Evolutionary conservation across 345 rosid genomes (phyloP).

Genomic region (Dovyalis caffra): DNA sequence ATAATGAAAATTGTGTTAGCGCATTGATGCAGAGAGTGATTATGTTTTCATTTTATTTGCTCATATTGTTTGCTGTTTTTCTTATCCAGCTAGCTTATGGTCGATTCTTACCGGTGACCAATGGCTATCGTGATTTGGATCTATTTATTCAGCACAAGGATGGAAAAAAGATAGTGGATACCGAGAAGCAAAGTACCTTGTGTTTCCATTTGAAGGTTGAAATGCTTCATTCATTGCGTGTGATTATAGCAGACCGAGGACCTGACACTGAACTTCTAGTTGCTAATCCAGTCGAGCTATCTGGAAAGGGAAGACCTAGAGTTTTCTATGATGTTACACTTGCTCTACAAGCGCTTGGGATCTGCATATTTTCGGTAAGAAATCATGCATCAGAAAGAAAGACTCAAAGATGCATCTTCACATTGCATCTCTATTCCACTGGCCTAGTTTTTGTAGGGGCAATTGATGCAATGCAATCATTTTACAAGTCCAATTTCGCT

Average conservation of each 20-base stretch:
- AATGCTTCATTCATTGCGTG: constrained; percentile 83
- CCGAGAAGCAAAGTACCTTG: constrained; percentile 50
- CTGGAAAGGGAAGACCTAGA: constrained; percentile 79
- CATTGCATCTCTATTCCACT: constrained; percentile 6
- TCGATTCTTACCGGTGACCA: constrained; percentile 52
- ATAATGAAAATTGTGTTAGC: not conserved
- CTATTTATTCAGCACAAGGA: constrained; percentile 75
- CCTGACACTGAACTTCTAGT: constrained; percentile 80
- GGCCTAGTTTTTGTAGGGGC: not conserved
- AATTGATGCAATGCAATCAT: not conserved
- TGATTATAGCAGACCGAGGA: constrained; percentile 66
- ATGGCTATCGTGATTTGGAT: constrained; percentile 64
- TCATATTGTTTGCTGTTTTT: constrained; percentile 9
- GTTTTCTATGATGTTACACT: constrained; percentile 82
- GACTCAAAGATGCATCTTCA: constrained; percentile 8
- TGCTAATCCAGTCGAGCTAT: constrained; percentile 85
- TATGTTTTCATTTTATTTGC: not conserved
- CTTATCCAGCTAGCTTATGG: constrained; percentile 62
- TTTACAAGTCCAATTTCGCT: not conserved
- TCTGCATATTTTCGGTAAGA: constrained; percentile 81
- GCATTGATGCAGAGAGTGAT: not conserved
- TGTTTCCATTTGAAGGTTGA: constrained; percentile 62
- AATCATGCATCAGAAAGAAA: not conserved
- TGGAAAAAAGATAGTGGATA: constrained; percentile 70
- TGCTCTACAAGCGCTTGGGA: constrained; percentile 65